These are phyloP conservation scores for Aspergillus amoenus DNA, from an alignment of 2,329 filamentous ascomycete species.

Conservation along the genomic window DNA sequence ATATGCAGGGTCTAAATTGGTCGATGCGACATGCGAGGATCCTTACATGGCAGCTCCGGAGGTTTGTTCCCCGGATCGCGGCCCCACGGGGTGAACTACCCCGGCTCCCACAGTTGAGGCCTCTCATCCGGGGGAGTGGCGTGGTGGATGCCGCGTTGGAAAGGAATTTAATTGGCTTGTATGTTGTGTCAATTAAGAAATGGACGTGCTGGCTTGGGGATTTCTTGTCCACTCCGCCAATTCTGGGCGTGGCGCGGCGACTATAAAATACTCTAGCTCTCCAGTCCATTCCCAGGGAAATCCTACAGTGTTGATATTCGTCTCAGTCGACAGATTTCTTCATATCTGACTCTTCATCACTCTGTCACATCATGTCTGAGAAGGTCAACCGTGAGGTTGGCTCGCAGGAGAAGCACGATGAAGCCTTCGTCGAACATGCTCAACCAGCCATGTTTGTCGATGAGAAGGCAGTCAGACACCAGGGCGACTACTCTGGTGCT, in stretches of 20 bases:
- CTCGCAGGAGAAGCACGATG: neutral
- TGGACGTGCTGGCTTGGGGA: neutral
- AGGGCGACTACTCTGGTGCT: neutral
- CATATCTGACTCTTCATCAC: no score
- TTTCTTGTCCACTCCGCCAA: neutral
- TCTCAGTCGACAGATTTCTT: no score
- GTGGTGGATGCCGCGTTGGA: neutral
- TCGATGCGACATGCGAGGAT: neutral
- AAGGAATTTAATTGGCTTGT: neutral
- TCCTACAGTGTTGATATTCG: neutral
- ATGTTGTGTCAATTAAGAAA: neutral
- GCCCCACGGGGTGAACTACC: neutral
- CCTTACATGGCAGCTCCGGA: neutral
- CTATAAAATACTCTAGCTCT: neutral
- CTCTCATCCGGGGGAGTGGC: neutral
- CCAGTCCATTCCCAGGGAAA: neutral
- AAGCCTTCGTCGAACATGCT: neutral
- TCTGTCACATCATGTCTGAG: neutral
- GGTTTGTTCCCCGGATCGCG: neutral
- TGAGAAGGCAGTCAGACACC: neutral
- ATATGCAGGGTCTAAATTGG: neutral
- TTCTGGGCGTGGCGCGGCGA: neutral
- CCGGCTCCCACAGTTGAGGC: neutral
- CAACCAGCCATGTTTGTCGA: neutral
- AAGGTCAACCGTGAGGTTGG: neutral